Evolutionary conservation across 306 rosid genomes (phyloP), one percentile per base, ranked within the genome.

Genomic region (Vicia faba): DNA sequence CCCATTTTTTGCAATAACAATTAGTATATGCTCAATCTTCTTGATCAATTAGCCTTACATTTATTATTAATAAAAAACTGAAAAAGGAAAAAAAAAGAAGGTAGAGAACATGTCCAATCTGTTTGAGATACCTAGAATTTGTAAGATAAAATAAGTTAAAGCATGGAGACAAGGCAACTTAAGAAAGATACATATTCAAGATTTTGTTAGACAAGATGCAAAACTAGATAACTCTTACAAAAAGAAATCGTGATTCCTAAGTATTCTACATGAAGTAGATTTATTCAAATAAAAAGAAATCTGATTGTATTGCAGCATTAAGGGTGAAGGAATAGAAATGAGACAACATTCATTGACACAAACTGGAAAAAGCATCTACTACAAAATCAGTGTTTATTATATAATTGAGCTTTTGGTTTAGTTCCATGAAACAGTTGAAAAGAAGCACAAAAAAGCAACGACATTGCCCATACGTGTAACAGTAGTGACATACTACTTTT

Each of bases 301-400:
- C 56, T 13, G 54, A 31, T 25, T 48, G 63, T 13, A 51, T 39
- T 65, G 50, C 18, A 9, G 29, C 41, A 53, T 41, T n/a, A 19
- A 11, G 11, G 23, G 66, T 18, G 31, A 18, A 60, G 31, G 61
- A 55, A 73, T 28, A 33, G 46, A 57, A 57, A 26, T 79, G 67
- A 51, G 91, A 87, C 91, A 85, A 56, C 41, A 83, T 87, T 92
- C 86, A 70, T 70, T 72, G 20, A 70, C 62, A 86, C 95, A 79
- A 68, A 64, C 75, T 61, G 11, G 16, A 16, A 70, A 82, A 80
- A 66, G 61, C 20, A 15, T 48, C 66, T 5, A 69, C 72, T 71
- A 68, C 49, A 35, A 14, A 43, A 58, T 28, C 49, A 53, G 35
- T 65, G 69, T 61, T 25, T 65, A 60, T 46, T 33, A 3, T 26